A percentile compares a stretch with the other conserved stretches of the same genome.
phyloP scores from a whole-genome alignment of 192 early-diverging fungal species.

The Entomortierella chlamydospora region DNA sequence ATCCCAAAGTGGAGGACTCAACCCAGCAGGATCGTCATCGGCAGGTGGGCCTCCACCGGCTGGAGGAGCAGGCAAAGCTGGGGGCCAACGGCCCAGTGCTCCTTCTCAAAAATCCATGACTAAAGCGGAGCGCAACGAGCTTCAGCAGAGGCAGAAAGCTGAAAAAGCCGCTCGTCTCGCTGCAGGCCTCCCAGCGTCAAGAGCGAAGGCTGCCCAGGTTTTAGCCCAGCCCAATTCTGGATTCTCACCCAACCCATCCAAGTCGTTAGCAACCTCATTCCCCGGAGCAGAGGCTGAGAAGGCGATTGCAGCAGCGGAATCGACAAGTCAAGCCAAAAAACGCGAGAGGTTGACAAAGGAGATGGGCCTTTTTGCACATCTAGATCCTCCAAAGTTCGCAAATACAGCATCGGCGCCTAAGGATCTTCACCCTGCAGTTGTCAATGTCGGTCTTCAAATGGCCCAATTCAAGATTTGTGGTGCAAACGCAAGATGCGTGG shows the following conservation, averaged over 20 bases:
- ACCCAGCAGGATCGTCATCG: conserved; percentile 9
- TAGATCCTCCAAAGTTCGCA: conserved; percentile 67
- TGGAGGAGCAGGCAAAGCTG: not conserved
- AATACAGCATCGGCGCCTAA: conserved; percentile 59
- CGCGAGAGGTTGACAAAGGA: conserved; percentile 57
- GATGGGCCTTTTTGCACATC: conserved; percentile 82
- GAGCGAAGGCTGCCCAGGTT: conserved; percentile 56
- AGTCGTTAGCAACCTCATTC: conserved; percentile 34
- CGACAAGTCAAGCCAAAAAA: conserved; percentile 45
- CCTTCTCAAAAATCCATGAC: conserved; percentile 71
- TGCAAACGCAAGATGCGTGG: conserved; percentile 90
- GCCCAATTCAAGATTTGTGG: conserved; percentile 88
- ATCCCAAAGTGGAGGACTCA: conserved; percentile 14
- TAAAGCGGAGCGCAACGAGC: conserved; percentile 88
- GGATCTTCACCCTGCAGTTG: conserved; percentile 88
- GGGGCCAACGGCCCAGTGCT: conserved; percentile 31
- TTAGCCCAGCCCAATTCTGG: conserved; percentile 22
- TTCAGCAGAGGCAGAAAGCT: conserved; percentile 87
- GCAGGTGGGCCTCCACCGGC: conserved; percentile 10
- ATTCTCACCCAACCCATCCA: conserved; percentile 30
- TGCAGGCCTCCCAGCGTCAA: conserved; percentile 49
- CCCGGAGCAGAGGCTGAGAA: conserved; percentile 43
- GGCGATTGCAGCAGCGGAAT: conserved; percentile 40
- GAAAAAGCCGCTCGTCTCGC: conserved; percentile 72
- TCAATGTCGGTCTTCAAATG: conserved; percentile 89